A percentile compares a stretch with the other conserved stretches of the same genome.
phyloP scores from a whole-genome alignment of 1,139 yeast genomes.

The Yamadazyma mexicana region DNA sequence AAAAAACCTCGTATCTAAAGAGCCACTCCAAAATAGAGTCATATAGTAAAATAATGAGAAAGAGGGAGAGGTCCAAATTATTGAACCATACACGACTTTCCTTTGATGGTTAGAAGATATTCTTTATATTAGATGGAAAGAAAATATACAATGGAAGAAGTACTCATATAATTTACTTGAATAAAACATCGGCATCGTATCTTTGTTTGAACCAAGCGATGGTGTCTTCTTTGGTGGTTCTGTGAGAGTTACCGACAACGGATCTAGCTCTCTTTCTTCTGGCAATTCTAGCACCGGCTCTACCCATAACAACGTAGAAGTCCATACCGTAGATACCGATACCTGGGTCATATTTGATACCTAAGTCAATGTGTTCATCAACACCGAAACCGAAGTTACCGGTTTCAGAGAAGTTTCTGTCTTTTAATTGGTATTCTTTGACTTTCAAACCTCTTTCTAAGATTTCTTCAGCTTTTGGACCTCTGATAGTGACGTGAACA shows the following conservation, averaged over 20 bases:
- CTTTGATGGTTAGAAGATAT: slow-evolving; percentile 1
- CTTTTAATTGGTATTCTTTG: slow-evolving; percentile 96
- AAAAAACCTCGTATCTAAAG: not conserved
- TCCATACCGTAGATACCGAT: slow-evolving; percentile 99
- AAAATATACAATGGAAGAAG: not conserved
- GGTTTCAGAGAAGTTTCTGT: slow-evolving; percentile 94
- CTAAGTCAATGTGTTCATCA: slow-evolving; percentile 99
- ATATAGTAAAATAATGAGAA: no score
- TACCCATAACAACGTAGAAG: slow-evolving; percentile 98
- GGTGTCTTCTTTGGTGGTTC: slow-evolving; percentile 90
- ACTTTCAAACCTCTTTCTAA: slow-evolving; percentile 99
- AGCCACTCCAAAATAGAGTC: no score
- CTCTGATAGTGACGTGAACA: slow-evolving; percentile 99
- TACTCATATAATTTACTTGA: slow-evolving; percentile 53
- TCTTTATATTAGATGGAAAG: slow-evolving; percentile 3
- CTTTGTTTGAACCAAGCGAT: slow-evolving; percentile 99
- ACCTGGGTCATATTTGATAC: slow-evolving; percentile 99
- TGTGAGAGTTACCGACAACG: slow-evolving; percentile 89
- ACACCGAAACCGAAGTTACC: slow-evolving; percentile 99
- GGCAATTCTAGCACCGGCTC: slow-evolving; percentile 99
- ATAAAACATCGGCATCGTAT: slow-evolving; percentile 97
- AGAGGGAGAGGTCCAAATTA: no score
- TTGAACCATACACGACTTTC: no score
- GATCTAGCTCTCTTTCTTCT: slow-evolving; percentile 98
- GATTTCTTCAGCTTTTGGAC: slow-evolving; percentile 99